These are phyloP conservation scores for Candida corydali DNA, from an alignment of 805 yeast genomes.

Conservation along the genomic window DNA sequence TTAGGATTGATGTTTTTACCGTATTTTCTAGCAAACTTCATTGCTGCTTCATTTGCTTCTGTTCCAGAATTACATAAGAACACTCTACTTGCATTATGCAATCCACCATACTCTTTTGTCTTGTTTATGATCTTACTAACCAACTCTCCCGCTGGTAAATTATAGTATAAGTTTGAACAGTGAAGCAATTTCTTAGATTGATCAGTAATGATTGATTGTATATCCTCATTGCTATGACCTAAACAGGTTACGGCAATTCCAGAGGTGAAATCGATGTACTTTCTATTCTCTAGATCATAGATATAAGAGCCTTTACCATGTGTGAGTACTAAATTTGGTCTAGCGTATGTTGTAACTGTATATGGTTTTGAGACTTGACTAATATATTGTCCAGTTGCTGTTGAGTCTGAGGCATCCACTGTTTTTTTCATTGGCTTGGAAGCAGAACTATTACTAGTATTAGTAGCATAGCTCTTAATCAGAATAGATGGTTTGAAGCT, in stretches of 20 bases:
- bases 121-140: conserved; percentile 65
- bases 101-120: conserved; percentile 73
- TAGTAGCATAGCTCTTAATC: background rate
- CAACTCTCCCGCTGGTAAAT: conserved; percentile 77
- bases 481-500: background rate
- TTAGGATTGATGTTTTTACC: conserved; percentile 57
- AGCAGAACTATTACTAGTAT: background rate
- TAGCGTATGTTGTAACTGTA: conserved; percentile 73
- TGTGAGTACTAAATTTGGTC: conserved; percentile 72
- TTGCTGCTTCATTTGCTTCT: conserved; percentile 57
- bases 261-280: conserved; percentile 86
- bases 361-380: conserved; percentile 45
- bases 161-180: conserved; percentile 81
- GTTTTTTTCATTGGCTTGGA: conserved; percentile 1
- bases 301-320: conserved; percentile 79
- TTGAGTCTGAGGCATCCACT: conserved; percentile 23
- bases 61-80: conserved; percentile 59
- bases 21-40: conserved; percentile 69
- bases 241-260: conserved; percentile 97
- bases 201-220: conserved; percentile 64
- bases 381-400: conserved; percentile 39
- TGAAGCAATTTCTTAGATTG: conserved; percentile 77
- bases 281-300: conserved; percentile 74
- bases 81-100: conserved; percentile 74
- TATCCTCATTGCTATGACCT: conserved; percentile 79